phyloP scores from a whole-genome alignment of 177 flowering plant genomes.

The Telopea speciosissima region DNA sequence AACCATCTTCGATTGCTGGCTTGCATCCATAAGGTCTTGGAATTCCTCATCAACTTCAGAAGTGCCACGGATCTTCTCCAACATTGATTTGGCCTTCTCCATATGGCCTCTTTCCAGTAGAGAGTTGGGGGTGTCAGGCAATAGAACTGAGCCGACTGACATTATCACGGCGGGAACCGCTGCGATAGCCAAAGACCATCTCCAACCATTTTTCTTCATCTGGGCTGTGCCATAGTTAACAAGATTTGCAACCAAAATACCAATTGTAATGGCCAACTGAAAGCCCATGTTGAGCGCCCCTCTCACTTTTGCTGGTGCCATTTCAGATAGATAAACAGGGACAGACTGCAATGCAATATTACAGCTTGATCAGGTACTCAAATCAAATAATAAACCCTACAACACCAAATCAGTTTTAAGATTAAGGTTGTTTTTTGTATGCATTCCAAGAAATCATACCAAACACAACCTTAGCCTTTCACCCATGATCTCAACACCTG shows the following conservation, averaged over 20 bases:
- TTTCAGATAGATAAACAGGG: constrained; percentile 23
- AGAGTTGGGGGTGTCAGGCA: constrained; percentile 4
- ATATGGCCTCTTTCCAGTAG: constrained; percentile 19
- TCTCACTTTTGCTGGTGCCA: constrained; percentile 21
- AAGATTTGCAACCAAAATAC: constrained; percentile 15
- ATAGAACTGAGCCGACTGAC: constrained; percentile 16
- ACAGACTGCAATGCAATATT: constrained; percentile 11
- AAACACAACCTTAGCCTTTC: no score
- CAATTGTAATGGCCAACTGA: constrained; percentile 14
- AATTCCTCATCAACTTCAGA: constrained; percentile 20
- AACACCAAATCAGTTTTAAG: no score
- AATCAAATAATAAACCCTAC: no score
- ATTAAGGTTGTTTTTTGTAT: no score
- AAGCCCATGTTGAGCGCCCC: constrained; percentile 25
- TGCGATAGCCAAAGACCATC: constrained; percentile 20
- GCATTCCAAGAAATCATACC: no score
- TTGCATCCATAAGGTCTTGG: constrained; percentile 21
- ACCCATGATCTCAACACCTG: no score
- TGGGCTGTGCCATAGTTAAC: constrained; percentile 16
- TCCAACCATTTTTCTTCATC: constrained; percentile 17
- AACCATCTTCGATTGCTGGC: constrained; percentile 15
- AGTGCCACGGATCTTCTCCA: constrained; percentile 22
- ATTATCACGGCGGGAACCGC: constrained; percentile 9
- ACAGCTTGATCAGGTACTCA: background rate
- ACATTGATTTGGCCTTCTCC: constrained; percentile 11